Base-by-base conservation (phyloP, 805 yeast species). In the Schizosaccharomyces cryophilus region DNA sequence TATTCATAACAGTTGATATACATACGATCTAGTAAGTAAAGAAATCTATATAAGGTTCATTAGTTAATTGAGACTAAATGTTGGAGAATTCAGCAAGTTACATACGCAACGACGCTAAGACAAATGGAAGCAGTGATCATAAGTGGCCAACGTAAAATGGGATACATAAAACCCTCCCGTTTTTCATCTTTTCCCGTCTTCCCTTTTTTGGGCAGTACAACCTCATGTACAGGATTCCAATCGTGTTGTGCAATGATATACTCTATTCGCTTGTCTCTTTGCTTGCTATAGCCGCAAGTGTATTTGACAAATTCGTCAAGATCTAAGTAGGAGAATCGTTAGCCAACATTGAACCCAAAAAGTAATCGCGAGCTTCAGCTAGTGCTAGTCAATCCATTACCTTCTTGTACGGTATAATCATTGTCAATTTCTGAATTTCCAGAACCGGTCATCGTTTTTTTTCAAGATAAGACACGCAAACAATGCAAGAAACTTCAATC, bases 1-100 rank as follows among this genome's bases (percentile, higher is more conserved):
- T 77, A 74, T 67, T 85, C 94, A 68, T 78, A 80, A 1, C 80
- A 68, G 0, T 85, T 78, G 40, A 85, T 87, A 65, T 80, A 79
- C 2, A 78, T 65, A 56, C 94, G 71, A 1, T 84, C 75, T 1
- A 75, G 42, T 4, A 78, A 69, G 68, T 85, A 85, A 0, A 77
- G 58, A 0, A 74, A 30, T 30, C 60, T 30, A 11, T 1, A 26
- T 15, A 17, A 56, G 9, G 11, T 29, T 38, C 6, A 13, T 40
- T 5, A 35, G 45, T 1, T 30, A 45, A 0, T 83, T 73, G 87
- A 89, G 85, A 17, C 72, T 40, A 1, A 77, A 64, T 0, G 81
- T 78, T 19, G 78, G 70, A 0, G 78, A 58, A 38, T 40, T 38
- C 9, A 21, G 5, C 6, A 9, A 19, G 11, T 35, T 7, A 30